Conservation (phyloP, 2,329 filamentous ascomycete species). For the Pyricularia grisea region DNA sequence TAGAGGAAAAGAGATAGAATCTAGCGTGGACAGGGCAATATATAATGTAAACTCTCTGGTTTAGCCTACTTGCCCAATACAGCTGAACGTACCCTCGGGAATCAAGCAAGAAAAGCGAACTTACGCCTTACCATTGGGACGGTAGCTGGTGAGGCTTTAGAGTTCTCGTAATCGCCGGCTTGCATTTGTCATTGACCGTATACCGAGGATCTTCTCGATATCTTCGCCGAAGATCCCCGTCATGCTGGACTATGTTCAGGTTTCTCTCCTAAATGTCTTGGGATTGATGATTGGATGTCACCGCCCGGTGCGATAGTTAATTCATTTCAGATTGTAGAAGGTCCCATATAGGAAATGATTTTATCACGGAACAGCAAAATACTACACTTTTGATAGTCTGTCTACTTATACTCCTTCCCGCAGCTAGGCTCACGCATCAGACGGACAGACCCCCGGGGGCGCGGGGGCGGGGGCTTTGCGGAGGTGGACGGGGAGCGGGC, state of each 20-base stretch:
- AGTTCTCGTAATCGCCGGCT: neutral
- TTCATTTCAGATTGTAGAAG: neutral
- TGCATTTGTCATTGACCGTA: neutral
- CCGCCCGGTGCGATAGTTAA: neutral
- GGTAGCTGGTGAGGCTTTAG: neutral
- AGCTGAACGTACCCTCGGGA: neutral
- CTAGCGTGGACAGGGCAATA: neutral
- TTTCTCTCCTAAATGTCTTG: neutral
- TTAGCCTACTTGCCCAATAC: neutral
- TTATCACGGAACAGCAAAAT: too few species aligned
- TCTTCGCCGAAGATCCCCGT: neutral
- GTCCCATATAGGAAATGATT: too few species aligned
- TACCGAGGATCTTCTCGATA: neutral
- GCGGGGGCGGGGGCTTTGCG: too few species aligned
- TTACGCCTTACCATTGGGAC: neutral
- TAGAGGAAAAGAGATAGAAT: neutral
- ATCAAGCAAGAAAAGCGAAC: neutral
- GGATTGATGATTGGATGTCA: neutral
- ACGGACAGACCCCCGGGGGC: too few species aligned
- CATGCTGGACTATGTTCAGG: neutral
- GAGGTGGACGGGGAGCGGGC: too few species aligned
- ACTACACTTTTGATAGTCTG: too few species aligned
- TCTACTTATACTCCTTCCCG: too few species aligned
- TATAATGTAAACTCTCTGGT: neutral
- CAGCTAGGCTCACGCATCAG: too few species aligned